Conservation (phyloP, 441 rosid species). For the Syzygium syzygioides region DNA sequence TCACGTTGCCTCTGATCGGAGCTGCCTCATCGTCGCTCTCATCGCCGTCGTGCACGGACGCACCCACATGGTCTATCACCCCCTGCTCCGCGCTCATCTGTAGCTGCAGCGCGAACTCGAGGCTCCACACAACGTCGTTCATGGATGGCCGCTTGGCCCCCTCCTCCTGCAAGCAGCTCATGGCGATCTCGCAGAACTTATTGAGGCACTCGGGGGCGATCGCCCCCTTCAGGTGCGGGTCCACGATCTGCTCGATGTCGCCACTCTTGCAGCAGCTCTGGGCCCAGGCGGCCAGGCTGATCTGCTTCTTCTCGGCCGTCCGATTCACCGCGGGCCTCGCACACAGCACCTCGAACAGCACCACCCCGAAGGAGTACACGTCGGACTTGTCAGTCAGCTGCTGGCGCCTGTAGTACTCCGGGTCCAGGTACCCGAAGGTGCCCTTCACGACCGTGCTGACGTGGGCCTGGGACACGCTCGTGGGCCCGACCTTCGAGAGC, state of each 20-base stretch:
- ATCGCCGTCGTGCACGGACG: background rate
- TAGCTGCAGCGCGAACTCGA: background rate
- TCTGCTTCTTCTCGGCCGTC: constrained; percentile 1
- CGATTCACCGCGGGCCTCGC: constrained; percentile 18
- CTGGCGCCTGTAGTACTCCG: constrained; percentile 12
- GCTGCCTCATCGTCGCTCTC: background rate
- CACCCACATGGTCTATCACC: background rate
- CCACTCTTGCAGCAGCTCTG: constrained; percentile 16
- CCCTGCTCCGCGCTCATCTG: background rate
- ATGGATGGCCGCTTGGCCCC: background rate
- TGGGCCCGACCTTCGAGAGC: constrained; percentile 5
- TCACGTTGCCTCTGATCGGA: background rate
- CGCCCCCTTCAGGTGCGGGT: constrained; percentile 19
- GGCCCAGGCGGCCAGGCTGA: constrained; percentile 24
- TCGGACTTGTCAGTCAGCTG: constrained; percentile 22
- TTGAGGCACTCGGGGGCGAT: background rate
- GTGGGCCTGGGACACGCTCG: background rate
- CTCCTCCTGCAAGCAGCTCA: constrained; percentile 1
- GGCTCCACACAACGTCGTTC: background rate
- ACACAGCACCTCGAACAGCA: constrained; percentile 31
- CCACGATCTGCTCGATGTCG: constrained; percentile 13
- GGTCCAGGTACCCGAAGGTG: constrained; percentile 12
- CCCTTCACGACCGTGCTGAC: constrained; percentile 14
- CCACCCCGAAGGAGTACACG: constrained; percentile 39
- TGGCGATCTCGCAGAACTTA: background rate